Evolutionary conservation across 2,329 filamentous ascomycete genomes (phyloP).

Genomic region (Chalara sp.): DNA sequence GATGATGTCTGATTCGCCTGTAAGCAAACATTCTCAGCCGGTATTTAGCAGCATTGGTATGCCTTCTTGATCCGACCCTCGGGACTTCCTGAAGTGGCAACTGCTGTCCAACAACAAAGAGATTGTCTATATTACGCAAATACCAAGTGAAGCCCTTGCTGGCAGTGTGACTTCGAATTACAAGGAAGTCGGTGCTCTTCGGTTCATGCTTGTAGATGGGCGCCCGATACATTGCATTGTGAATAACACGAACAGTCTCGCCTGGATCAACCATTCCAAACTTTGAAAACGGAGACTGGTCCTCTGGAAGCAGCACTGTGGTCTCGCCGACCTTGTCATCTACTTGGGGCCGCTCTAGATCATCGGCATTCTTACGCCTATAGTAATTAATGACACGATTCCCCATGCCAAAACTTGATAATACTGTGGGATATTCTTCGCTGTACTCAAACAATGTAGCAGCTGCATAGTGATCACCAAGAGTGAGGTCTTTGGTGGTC

Average conservation of each 20-base stretch:
- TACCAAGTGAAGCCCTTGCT: slow-evolving; percentile 73
- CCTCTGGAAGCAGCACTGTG: slow-evolving; percentile 80
- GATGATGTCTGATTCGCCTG: slow-evolving; percentile 74
- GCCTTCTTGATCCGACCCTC: slow-evolving; percentile 86
- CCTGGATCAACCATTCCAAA: slow-evolving; percentile 91
- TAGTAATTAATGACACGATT: slow-evolving; percentile 97
- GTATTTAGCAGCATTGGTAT: slow-evolving; percentile 95
- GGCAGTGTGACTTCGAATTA: slow-evolving; percentile 76
- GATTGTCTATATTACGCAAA: slow-evolving; percentile 81
- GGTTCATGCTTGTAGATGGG: slow-evolving; percentile 84
- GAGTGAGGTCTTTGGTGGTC: slow-evolving; percentile 72
- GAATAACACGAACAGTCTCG: slow-evolving; percentile 81
- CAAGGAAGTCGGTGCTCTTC: slow-evolving; percentile 76
- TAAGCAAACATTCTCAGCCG: slow-evolving; percentile 94
- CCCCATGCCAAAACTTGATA: slow-evolving; percentile 97
- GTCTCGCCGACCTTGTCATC: slow-evolving; percentile 79
- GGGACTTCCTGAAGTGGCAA: slow-evolving; percentile 90
- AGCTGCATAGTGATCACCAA: slow-evolving; percentile 77
- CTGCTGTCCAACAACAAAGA: slow-evolving; percentile 87
- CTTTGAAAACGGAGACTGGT: slow-evolving; percentile 91
- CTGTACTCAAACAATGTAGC: slow-evolving; percentile 91
- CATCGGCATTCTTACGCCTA: slow-evolving; percentile 67
- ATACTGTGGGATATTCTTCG: slow-evolving; percentile 82
- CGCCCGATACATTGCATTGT: slow-evolving; percentile 92
- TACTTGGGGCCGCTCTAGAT: slow-evolving; percentile 33